Conservation (phyloP, 2,329 filamentous ascomycete species). For the Aspergillus ruber region DNA sequence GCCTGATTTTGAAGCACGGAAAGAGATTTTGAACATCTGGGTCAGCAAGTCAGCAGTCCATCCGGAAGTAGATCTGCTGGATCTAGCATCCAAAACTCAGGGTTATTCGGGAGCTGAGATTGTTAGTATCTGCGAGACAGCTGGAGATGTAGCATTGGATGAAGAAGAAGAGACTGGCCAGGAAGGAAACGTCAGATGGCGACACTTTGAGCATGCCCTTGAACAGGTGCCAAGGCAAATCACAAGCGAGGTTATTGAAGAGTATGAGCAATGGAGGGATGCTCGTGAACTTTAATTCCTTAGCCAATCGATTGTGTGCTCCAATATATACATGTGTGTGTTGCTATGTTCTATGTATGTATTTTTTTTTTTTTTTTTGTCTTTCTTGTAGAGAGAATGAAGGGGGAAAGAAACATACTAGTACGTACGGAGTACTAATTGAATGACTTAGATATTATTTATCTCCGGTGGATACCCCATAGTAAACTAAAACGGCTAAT, state of each 20-base stretch:
- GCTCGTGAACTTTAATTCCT: constrained; percentile 2
- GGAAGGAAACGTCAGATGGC: constrained; percentile 31
- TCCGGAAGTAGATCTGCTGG: constrained; percentile 58
- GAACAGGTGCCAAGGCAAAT: constrained; percentile 51
- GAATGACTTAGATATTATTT: no score
- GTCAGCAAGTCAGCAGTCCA: constrained; percentile 55
- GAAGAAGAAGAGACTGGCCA: constrained; percentile 41
- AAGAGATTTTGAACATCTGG: constrained; percentile 68
- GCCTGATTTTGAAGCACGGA: constrained; percentile 65
- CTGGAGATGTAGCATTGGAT: constrained; percentile 47
- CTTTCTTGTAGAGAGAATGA: no score
- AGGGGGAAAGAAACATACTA: no score
- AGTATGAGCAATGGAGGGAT: constrained; percentile 52
- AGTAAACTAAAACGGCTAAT: no score
- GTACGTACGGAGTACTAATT: no score
- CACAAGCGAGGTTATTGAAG: constrained; percentile 51
- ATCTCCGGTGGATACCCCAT: no score
- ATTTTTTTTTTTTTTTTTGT: constrained; percentile 4
- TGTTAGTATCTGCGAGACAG: constrained; percentile 51
- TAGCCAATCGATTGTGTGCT: not conserved
- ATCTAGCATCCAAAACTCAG: constrained; percentile 59
- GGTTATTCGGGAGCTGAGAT: constrained; percentile 86
- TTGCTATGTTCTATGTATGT: no score
- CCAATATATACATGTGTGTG: no score
- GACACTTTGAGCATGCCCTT: constrained; percentile 42